These are phyloP conservation scores for Trichomonas gallinae DNA, from an alignment of 208 protist genomes.

Conservation along the genomic window DNA sequence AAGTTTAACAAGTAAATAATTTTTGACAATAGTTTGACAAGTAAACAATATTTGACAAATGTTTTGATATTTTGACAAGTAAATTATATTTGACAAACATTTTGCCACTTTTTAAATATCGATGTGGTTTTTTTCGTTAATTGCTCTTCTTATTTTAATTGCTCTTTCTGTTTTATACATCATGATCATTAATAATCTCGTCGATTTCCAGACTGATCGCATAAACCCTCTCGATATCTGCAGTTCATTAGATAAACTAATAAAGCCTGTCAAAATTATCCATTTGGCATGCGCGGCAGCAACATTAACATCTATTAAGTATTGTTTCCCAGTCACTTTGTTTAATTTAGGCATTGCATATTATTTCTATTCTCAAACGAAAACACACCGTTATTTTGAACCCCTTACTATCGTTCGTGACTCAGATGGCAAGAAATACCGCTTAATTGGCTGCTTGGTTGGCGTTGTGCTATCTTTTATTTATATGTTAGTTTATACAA, in stretches of 20 bases:
- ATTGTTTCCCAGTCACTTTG: not conserved
- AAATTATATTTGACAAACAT: not conserved
- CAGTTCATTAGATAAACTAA: not conserved
- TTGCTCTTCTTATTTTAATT: not conserved
- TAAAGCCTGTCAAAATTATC: not conserved
- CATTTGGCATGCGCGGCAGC: not conserved
- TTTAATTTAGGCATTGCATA: not conserved
- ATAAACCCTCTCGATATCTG: not conserved
- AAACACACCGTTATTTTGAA: not conserved
- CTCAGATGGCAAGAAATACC: not conserved
- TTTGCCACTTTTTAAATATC: not conserved
- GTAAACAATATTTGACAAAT: too few species aligned
- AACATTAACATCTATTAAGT: not conserved
- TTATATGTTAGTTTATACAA: not conserved
- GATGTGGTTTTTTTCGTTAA: not conserved
- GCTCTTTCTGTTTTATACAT: not conserved
- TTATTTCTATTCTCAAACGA: not conserved
- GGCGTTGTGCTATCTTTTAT: not conserved
- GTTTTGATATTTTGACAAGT: too few species aligned
- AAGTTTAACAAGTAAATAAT: too few species aligned
- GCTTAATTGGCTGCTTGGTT: not conserved
- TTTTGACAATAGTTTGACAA: too few species aligned
- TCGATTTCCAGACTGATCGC: not conserved
- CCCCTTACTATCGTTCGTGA: not conserved
- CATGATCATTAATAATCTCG: not conserved